Percentiles rank a stretch among this genome's conserved stretches.
These are phyloP conservation scores for Hydrangea macrophylla DNA, from an alignment of 148 eudicot genomes.

Conservation along the genomic window DNA sequence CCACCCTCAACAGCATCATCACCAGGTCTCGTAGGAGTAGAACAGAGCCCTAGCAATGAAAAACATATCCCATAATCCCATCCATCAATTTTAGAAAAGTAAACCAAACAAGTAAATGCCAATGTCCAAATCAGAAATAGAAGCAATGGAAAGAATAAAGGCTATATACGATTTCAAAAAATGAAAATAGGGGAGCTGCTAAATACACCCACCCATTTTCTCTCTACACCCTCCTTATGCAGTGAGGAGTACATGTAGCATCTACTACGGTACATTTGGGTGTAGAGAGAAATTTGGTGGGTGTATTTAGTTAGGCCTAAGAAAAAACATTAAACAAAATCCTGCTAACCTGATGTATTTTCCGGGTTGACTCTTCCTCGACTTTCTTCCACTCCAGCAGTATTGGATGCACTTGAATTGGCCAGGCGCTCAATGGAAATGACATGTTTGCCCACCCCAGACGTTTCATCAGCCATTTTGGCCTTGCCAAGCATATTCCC, in stretches of 20 bases:
- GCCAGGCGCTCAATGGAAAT: constrained; percentile 26
- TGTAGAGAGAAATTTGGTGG: no score
- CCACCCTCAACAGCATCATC: constrained; percentile 32
- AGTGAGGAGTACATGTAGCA: no score
- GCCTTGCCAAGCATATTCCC: constrained; percentile 30
- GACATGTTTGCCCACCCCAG: constrained; percentile 26
- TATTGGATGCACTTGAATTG: constrained; percentile 18
- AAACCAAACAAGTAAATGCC: constrained; percentile 3
- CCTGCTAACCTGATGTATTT: constrained; percentile 42
- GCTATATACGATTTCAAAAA: background rate
- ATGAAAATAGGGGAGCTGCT: no score
- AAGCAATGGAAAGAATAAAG: background rate
- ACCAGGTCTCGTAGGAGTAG: constrained; percentile 30
- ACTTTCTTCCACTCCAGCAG: constrained; percentile 38
- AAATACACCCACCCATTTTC: no score
- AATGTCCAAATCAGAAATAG: background rate
- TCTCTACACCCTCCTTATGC: no score
- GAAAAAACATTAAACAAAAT: no score
- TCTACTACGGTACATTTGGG: no score
- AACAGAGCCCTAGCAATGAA: constrained; percentile 28
- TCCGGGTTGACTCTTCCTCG: constrained; percentile 33
- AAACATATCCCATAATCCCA: constrained; percentile 12
- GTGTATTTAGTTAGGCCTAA: no score
- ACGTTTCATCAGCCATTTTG: constrained; percentile 22
- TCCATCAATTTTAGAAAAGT: constrained; percentile 8